These are phyloP conservation scores for Biancaea sappan DNA, from an alignment of 306 rosid species.

Conservation along the genomic window DNA sequence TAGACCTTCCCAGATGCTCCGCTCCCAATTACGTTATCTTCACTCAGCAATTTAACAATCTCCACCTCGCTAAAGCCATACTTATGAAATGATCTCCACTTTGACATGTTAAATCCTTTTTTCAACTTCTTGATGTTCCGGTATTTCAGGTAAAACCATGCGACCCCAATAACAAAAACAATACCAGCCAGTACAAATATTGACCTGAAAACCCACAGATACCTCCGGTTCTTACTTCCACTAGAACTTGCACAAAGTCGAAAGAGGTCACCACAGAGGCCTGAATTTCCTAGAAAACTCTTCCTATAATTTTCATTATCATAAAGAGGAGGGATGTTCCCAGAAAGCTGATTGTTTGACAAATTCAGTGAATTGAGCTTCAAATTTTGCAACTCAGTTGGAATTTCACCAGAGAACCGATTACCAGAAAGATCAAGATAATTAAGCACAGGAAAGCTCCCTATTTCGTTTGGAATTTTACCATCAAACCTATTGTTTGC, in stretches of 20 bases:
- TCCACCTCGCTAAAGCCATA: slow-evolving; percentile 68
- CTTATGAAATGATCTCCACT: slow-evolving; percentile 81
- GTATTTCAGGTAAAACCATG: slow-evolving; percentile 63
- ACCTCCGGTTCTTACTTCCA: slow-evolving; percentile 42
- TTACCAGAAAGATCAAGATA: slow-evolving; percentile 81
- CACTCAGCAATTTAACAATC: slow-evolving; percentile 56
- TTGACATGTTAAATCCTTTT: slow-evolving; percentile 45
- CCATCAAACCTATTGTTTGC: slow-evolving; percentile 63
- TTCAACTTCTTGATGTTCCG: slow-evolving; percentile 52
- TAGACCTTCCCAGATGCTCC: slow-evolving; percentile 89
- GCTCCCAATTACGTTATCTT: slow-evolving; percentile 67
- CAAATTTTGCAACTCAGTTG: slow-evolving; percentile 64
- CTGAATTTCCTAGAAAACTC: slow-evolving; percentile 71
- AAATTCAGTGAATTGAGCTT: slow-evolving; percentile 66
- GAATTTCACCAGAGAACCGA: slow-evolving; percentile 56
- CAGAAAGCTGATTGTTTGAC: slow-evolving; percentile 62
- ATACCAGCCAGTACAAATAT: slow-evolving; percentile 60
- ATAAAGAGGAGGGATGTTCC: slow-evolving; percentile 66
- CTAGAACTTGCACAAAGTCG: slow-evolving; percentile 48
- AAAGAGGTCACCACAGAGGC: slow-evolving; percentile 56
- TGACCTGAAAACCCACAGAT: slow-evolving; percentile 52
- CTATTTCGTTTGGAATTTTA: slow-evolving; percentile 59
- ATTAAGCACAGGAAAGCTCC: slow-evolving; percentile 63
- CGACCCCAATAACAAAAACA: slow-evolving; percentile 63
- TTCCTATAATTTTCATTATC: slow-evolving; percentile 49